These are phyloP conservation scores for Blastocystis hominis DNA, from an alignment of 352 stramenopile genomes.

Conservation along the genomic window DNA sequence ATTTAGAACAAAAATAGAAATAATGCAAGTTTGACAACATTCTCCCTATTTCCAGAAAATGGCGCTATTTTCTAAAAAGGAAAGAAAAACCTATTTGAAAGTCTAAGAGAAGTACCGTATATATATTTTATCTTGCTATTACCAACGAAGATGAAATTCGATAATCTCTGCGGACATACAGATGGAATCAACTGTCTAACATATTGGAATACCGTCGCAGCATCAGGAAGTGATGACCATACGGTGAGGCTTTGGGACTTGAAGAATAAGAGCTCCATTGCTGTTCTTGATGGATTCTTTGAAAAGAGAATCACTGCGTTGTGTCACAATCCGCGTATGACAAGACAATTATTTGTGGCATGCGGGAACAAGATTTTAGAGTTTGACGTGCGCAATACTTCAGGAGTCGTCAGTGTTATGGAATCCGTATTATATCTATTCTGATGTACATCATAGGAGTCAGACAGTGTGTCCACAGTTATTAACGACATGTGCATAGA, in stretches of 20 bases:
- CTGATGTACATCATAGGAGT: neutral
- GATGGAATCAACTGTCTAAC: slow-evolving; percentile 27
- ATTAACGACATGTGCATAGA: slow-evolving; percentile 28
- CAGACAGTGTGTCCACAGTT: neutral
- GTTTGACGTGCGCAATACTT: slow-evolving; percentile 9
- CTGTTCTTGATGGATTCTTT: neutral
- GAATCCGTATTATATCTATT: neutral
- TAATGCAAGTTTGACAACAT: too few relatives aligned
- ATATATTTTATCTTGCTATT: too few relatives aligned
- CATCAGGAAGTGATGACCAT: slow-evolving; percentile 15
- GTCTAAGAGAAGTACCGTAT: too few relatives aligned
- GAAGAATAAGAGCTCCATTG: neutral
- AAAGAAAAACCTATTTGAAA: too few relatives aligned
- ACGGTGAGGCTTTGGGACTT: slow-evolving; percentile 31
- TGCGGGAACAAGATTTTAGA: neutral
- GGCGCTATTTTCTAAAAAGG: too few relatives aligned
- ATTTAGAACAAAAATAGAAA: too few relatives aligned
- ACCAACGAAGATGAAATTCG: slow-evolving; percentile 43
- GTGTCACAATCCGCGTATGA: slow-evolving; percentile 22
- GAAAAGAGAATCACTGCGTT: neutral
- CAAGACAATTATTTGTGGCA: neutral
- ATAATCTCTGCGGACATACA: neutral
- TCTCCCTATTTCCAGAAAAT: too few relatives aligned
- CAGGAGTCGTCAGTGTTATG: neutral
- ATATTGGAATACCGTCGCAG: slow-evolving; percentile 34